phyloP scores from a whole-genome alignment of 768 basidiomycete genomes.

The Agrocybe pediades region DNA sequence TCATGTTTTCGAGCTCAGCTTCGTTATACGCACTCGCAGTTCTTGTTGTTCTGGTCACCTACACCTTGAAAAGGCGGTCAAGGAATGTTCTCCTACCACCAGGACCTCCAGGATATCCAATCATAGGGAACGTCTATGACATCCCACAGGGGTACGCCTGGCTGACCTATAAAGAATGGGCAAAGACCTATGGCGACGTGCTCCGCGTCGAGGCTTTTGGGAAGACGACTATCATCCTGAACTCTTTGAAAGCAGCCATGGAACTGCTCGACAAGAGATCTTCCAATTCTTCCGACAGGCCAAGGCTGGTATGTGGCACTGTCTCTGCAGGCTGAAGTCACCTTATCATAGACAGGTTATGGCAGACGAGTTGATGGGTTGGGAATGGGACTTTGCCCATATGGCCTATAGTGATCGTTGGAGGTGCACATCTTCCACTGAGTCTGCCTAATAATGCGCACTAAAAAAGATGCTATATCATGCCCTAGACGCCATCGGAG shows the following conservation, averaged over 20 bases:
- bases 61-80: background rate
- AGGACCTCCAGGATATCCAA: conserved; percentile 31
- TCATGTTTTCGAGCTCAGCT: background rate
- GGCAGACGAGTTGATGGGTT: conserved; percentile 29
- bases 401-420: conserved; percentile 25
- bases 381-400: conserved; percentile 33
- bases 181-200: conserved; percentile 25
- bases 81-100: conserved; percentile 26
- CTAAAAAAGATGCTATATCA: background rate
- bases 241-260: conserved; percentile 35
- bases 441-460: background rate
- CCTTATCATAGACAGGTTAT: conserved; percentile 20
- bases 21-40: background rate
- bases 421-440: conserved; percentile 6
- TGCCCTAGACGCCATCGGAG: conserved; percentile 28
- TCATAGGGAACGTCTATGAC: conserved; percentile 34
- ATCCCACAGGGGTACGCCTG: conserved; percentile 30
- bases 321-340: background rate
- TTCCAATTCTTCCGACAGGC: conserved; percentile 45
- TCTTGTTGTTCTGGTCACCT: background rate
- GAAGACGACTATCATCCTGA: conserved; percentile 38
- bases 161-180: conserved; percentile 34
- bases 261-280: conserved; percentile 51
- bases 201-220: conserved; percentile 38
- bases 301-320: conserved; percentile 24